A percentile compares a stretch with the other conserved stretches of the same genome.
phyloP scores from a whole-genome alignment of 164 flowering plant species.

The Pachysandra terminalis region DNA sequence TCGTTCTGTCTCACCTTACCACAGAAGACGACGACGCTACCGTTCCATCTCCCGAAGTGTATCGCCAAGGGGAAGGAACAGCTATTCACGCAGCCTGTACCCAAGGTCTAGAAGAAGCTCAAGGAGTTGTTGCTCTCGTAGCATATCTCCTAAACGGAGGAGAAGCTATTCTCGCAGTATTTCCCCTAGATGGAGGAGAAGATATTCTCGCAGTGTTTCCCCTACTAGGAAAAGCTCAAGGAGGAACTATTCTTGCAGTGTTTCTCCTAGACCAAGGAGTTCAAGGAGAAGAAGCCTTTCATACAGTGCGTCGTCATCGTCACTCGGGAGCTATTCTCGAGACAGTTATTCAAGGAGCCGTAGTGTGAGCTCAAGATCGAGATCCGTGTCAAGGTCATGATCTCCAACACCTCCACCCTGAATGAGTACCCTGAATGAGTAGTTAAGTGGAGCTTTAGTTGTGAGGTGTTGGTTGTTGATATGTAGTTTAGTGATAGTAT shows the following conservation, averaged over 20 bases:
- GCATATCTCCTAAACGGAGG: constrained; percentile 19
- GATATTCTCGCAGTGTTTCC: constrained; percentile 1
- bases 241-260: constrained; percentile 24
- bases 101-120: constrained; percentile 12
- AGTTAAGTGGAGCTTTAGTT: too few species aligned
- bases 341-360: too few species aligned
- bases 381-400: too few species aligned
- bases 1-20: constrained; percentile 1
- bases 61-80: constrained; percentile 23
- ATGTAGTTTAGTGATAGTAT: too few species aligned
- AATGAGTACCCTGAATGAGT: too few species aligned
- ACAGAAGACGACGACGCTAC: constrained; percentile 23
- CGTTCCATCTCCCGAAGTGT: constrained; percentile 23
- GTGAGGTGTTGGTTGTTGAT: too few species aligned
- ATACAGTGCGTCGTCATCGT: constrained; percentile 26
- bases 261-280: constrained; percentile 15
- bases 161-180: constrained; percentile 27
- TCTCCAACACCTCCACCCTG: too few species aligned
- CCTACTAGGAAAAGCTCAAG: constrained; percentile 6
- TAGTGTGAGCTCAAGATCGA: too few species aligned
- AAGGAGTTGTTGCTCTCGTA: constrained; percentile 23
- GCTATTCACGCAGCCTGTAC: constrained; percentile 19
- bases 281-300: constrained; percentile 21
- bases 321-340: constrained; percentile 6
- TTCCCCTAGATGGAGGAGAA: constrained; percentile 22